Base-by-base conservation (phyloP, 208 protist species). In the Borovskyia barvae region DNA sequence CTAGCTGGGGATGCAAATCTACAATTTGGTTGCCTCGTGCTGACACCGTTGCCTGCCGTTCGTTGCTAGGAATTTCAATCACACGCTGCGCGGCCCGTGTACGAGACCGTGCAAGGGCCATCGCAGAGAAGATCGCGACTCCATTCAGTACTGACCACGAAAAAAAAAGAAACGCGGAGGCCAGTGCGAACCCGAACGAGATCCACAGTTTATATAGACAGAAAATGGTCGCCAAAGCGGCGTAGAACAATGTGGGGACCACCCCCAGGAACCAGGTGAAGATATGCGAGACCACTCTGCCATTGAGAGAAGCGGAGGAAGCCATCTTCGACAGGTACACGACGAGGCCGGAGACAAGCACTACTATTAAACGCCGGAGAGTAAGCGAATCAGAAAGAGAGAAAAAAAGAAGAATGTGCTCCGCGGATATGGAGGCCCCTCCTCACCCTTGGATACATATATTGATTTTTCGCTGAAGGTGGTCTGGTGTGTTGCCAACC, bases 191-290 rank as follows among this genome's bases (percentile, higher is more conserved):
- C 14, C 37, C 42, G 39, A 73, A 67, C 11, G 66, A 47, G 5
- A 73, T 45, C 81, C 77, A 84, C 7, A 43, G 46, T 26, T 49
- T 43, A n/a, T 72, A 43, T 4, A 66, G 28, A 12, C 64, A 58
- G 19, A 52, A 68, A 5, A 76, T 59, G 2, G 82, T 45, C 1
- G 50, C 51, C 37, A 87, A 37, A 22, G 66, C 59, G 14, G 77
- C n/a, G 53, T 75, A 77, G 52, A 82, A 87, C 1, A 22, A 36
- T n/a, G 62, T 46, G 0, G 78, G 61, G 4, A 77, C 15, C 7
- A 69, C 28, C 5, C 61, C 57, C 51, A 50, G 35, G 30, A 69
- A 54, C 51, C 59, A 76, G 29, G 56, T 24, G 37, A 76, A 8
- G 25, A 43, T n/a, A n/a, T 47, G 75, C 46, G n/a, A n/a, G n/a